Base-by-base conservation (phyloP, 2,329 filamentous ascomycete genomes). In the Fusarium praegraminearum region DNA sequence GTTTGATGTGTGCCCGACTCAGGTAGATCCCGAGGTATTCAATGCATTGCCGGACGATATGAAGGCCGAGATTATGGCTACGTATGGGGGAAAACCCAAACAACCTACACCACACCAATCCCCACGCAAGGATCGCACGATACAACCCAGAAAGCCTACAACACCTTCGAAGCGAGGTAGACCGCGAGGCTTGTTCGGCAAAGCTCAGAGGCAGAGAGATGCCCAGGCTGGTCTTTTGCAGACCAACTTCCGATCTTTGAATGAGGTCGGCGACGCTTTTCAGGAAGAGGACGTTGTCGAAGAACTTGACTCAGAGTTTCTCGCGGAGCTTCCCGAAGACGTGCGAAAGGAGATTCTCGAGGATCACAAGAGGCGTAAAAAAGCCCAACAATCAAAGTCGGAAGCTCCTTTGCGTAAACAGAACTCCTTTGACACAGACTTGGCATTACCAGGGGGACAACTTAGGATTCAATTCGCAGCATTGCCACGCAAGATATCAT, bases 21-120 rank as follows among this genome's bases (percentile, higher is more conserved):
- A 97, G 72, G 85, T 98, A 22, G 96, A 99, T 75, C 90, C 89
- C 0, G 93, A 95, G 43, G 92, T 94, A 3, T 91, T 98, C 67
- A 87, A 90, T 43, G 93, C 92, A 1, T 83, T 99, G 1, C 96
- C 96, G 0, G 89, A 91, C 38, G 93, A 97, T 66, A 89, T 99
- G 76, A 92, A 94, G 67, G 88, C 90, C 3, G 96, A 98, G 78
- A 84, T 98, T 1, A 80, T 98, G 11, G 90, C 87, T 4, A 89
- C 91, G 35, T 97, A 97, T 75, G 78, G 81, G 54, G 77, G 77
- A 53, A 73, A 74, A 24, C 74, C 71, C 10, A 74, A 78, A 8
- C 82, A 81, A 63, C 75, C 77, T 7, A 67, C 78, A 5, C 79
- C 81, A 15, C 80, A 79, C 3, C 84, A 86, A 62, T 89, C 87